Percentiles rank a stretch among this genome's conserved stretches.
These are phyloP conservation scores for Coleophoma crateriformis DNA, from an alignment of 2,329 filamentous ascomycete species.

Conservation along the genomic window DNA sequence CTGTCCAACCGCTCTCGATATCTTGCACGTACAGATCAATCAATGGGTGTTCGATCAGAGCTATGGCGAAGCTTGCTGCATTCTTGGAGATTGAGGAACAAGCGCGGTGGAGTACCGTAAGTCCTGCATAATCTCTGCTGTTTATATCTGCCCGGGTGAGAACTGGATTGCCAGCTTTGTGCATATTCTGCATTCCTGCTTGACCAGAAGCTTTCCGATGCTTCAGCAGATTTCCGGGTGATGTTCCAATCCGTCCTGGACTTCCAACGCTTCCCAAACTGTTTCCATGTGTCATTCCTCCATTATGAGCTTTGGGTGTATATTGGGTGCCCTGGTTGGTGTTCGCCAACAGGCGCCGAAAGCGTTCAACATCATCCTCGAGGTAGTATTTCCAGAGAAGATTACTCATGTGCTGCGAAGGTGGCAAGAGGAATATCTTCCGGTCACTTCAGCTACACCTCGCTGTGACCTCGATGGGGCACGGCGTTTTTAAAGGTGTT, in stretches of 20 bases:
- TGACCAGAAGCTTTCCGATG: slow-evolving; percentile 47
- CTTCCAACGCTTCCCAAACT: slow-evolving; percentile 33
- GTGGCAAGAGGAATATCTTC: slow-evolving; percentile 29
- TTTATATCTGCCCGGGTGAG: slow-evolving; percentile 68
- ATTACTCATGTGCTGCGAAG: slow-evolving; percentile 75
- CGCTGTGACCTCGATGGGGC: slow-evolving; percentile 80
- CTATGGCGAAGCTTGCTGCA: slow-evolving; percentile 69
- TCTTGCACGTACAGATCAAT: slow-evolving; percentile 87
- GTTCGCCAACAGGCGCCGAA: slow-evolving; percentile 80
- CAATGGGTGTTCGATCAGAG: slow-evolving; percentile 74
- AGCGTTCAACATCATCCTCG: slow-evolving; percentile 95
- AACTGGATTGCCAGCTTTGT: slow-evolving; percentile 37
- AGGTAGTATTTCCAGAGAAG: slow-evolving; percentile 95
- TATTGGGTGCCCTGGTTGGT: slow-evolving; percentile 50
- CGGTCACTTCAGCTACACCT: slow-evolving; percentile 50
- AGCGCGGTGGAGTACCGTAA: slow-evolving; percentile 80
- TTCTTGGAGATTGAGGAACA: slow-evolving; percentile 68
- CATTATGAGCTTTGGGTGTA: slow-evolving; percentile 47
- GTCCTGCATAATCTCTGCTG: slow-evolving; percentile 71
- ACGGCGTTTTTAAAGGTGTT: slow-evolving; percentile 89
- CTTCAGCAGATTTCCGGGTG: slow-evolving; percentile 44
- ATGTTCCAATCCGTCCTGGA: slow-evolving; percentile 31
- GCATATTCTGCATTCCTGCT: slow-evolving; percentile 34
- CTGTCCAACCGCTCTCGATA: slow-evolving; percentile 90
- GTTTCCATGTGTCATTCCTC: slow-evolving; percentile 28